Base-by-base conservation (phyloP, 192 early-diverging fungal species). In the Rhizophagus clarus region DNA sequence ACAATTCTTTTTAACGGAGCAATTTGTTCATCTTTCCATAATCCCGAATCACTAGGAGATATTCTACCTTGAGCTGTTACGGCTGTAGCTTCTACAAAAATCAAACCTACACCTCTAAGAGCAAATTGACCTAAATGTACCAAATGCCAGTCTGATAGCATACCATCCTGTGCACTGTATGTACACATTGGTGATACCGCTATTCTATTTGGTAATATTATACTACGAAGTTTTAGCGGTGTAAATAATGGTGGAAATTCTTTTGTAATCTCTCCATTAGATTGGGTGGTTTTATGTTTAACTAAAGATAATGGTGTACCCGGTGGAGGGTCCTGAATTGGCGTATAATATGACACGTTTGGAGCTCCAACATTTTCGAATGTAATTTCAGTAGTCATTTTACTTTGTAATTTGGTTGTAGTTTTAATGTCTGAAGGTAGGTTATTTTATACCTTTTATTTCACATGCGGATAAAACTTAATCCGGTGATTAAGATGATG, bases 21-120 rank as follows among this genome's bases (percentile, higher is more conserved):
- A 2, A 93, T 88, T 45, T 97, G 96, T 14, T 89, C 93, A 84
- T 96, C 93, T 15, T 91, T 88, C 93, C 94, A 97, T 28, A 98
- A 81, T 12, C 97, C 96, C 8, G 90, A 83, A 82, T 93, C 93
- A 62, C 89, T 80, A 26, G 96, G 94, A 9, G 93, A 88, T 61
- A 96, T 94, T 22, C 95, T 89, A 72, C 95, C 96, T 69, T 94
- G 87, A 29, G 94, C 90, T 0, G 83, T 71, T 8, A 97, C 94
- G 5, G 87, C 93, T 0, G 92, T 89, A 6, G 93, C 93, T 78
- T 98, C 97, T 64, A 95, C 84, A 40, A 97, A 88, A 68, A 95
- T 87, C 42, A 96, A 82, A 8, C 95, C 96, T 26, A 89, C 90
- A 40, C 96, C 96, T 49, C 90, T 87, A 71, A 93, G 77, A 15